Evolutionary conservation across 805 yeast species (phyloP).

Genomic region (Candida coleopterorum): DNA sequence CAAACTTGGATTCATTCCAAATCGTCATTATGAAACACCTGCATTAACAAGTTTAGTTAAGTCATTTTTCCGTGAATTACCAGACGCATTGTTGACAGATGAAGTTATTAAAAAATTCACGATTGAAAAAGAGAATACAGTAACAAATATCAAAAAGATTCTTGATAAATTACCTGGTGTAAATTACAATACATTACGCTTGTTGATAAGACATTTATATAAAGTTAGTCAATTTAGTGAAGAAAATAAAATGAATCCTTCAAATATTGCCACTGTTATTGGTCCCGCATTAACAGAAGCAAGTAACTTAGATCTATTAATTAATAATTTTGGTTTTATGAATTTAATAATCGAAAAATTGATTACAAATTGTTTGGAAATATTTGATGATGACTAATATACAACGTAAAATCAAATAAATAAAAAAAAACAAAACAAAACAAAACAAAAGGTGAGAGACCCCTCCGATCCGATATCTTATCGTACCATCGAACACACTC

Average conservation of each 20-base stretch:
- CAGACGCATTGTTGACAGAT: slow-evolving; percentile 74
- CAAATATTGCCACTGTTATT: slow-evolving; percentile 87
- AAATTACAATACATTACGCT: slow-evolving; percentile 64
- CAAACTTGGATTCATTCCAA: slow-evolving; percentile 41
- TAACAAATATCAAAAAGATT: slow-evolving; percentile 22
- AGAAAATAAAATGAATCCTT: slow-evolving; percentile 79
- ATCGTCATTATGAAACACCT: slow-evolving; percentile 63
- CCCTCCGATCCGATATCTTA: no score
- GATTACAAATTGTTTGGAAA: slow-evolving; percentile 33
- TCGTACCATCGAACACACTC: no score
- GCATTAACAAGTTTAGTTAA: slow-evolving; percentile 87
- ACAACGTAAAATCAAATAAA: neutral
- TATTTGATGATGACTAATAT: slow-evolving; percentile 1
- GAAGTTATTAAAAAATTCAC: slow-evolving; percentile 59
- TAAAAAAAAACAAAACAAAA: no score
- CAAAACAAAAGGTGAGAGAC: no score
- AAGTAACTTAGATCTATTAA: slow-evolving; percentile 42
- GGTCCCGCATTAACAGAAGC: slow-evolving; percentile 60
- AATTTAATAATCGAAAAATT: slow-evolving; percentile 49
- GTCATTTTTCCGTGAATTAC: slow-evolving; percentile 76
- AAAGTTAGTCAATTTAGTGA: slow-evolving; percentile 63
- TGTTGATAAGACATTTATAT: slow-evolving; percentile 65
- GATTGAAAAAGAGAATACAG: slow-evolving; percentile 16
- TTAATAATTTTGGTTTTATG: slow-evolving; percentile 51
- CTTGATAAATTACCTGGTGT: slow-evolving; percentile 50